Evolutionary conservation across 108 stramenopile genomes (phyloP).

Genomic region (Cyclotella cryptica): DNA sequence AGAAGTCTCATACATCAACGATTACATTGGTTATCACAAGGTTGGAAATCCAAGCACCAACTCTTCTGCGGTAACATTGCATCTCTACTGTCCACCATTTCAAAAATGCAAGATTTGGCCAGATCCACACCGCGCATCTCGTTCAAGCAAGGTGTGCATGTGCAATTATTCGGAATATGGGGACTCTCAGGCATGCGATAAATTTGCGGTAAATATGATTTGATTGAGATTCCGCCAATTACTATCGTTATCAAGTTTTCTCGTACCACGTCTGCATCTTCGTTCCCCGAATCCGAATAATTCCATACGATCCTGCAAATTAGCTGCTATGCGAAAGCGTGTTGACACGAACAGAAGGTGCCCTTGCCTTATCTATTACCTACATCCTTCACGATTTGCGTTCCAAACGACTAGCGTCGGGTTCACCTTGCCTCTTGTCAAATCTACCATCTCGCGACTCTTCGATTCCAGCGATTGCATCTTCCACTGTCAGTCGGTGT

Average conservation of each 20-base stretch:
- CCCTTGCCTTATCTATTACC: no score
- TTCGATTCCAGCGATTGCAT: conserved; percentile 60
- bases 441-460: conserved; percentile 62
- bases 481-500: conserved; percentile 66
- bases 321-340: no score
- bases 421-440: conserved; percentile 61
- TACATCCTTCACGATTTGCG: not conserved
- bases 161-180: conserved; percentile 59
- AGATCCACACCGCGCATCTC: conserved; percentile 43
- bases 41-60: conserved; percentile 65
- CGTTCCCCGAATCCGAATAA: no score
- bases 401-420: conserved; percentile 74
- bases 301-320: no score
- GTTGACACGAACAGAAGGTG: no score
- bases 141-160: conserved; percentile 40
- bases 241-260: not conserved
- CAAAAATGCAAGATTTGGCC: conserved; percentile 78
- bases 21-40: conserved; percentile 85
- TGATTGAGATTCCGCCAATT: conserved; percentile 4
- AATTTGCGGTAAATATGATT: conserved; percentile 40
- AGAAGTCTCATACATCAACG: conserved; percentile 77
- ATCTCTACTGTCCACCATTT: conserved; percentile 92
- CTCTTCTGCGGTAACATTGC: conserved; percentile 76
- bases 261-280: no score
- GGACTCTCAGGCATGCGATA: conserved; percentile 25